Evolutionary conservation across 2,329 filamentous ascomycete species (phyloP).

Genomic region (Scedosporium dehoogii): DNA sequence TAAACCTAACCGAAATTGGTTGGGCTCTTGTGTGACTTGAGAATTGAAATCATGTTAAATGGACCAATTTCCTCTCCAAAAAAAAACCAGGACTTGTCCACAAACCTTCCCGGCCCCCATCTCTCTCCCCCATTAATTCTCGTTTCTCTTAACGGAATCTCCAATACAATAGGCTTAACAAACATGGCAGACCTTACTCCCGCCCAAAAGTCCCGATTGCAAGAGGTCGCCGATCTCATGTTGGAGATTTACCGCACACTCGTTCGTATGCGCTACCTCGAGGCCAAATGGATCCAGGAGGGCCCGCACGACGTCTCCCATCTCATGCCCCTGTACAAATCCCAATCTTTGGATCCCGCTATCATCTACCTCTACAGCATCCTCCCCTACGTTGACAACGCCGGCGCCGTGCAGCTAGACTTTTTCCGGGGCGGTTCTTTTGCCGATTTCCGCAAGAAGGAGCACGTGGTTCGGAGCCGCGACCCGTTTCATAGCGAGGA

Average conservation of each 20-base stretch:
- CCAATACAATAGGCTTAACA: not conserved
- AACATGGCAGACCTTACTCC: not conserved
- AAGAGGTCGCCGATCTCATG: slow-evolving; percentile 17
- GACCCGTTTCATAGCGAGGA: slow-evolving; percentile 11
- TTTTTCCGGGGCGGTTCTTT: slow-evolving; percentile 7
- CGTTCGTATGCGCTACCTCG: slow-evolving; percentile 17
- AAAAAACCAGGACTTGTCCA: no score
- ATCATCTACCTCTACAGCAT: slow-evolving; percentile 18
- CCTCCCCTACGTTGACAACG: slow-evolving; percentile 14
- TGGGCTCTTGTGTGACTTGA: no score
- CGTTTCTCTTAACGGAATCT: not conserved
- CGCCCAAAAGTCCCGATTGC: slow-evolving; percentile 9
- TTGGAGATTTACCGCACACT: slow-evolving; percentile 19
- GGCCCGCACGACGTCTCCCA: slow-evolving; percentile 14
- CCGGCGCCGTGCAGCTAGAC: not conserved
- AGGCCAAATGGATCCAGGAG: slow-evolving; percentile 11
- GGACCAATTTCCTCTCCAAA: no score
- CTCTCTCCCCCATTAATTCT: no score
- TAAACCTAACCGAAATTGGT: no score
- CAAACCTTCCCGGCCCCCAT: no score
- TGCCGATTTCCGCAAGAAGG: not conserved
- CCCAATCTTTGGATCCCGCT: slow-evolving; percentile 9
- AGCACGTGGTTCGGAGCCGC: not conserved
- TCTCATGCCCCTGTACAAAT: slow-evolving; percentile 1
- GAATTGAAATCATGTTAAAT: no score